Evolutionary conservation across 2,329 filamentous ascomycete genomes (phyloP).

Genomic region (Hypoxylon sp.): DNA sequence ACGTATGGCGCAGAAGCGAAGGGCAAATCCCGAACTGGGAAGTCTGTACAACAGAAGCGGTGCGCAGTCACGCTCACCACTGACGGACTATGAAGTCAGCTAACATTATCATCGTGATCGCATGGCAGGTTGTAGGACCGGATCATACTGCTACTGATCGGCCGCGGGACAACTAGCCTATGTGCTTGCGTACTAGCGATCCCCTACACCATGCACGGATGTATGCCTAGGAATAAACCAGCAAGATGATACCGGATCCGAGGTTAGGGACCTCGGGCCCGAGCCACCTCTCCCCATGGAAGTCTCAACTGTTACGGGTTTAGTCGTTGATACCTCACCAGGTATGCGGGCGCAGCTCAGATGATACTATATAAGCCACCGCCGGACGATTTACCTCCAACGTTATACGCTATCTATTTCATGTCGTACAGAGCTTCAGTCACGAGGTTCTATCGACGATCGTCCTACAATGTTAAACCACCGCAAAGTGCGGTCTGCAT

Average conservation of each 20-base stretch:
- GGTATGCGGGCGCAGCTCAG: background rate
- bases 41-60: background rate
- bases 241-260: background rate
- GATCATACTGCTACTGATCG: background rate
- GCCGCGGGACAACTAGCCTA: background rate
- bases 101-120: background rate
- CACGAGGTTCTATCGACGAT: background rate
- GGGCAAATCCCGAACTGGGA: slow-evolving; percentile 8
- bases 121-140: background rate
- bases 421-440: background rate
- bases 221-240: background rate
- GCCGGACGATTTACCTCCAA: slow-evolving; percentile 3
- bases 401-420: background rate
- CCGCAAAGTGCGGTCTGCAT: background rate
- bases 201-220: no score
- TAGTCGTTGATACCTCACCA: background rate
- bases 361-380: slow-evolving; percentile 1
- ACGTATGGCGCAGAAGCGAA: slow-evolving; percentile 5
- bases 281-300: background rate
- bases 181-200: background rate
- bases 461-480: background rate
- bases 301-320: background rate
- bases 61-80: background rate
- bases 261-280: background rate
- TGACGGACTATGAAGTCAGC: background rate